Conservation (phyloP, 2,329 filamentous ascomycete genomes). For the Alternaria panax region DNA sequence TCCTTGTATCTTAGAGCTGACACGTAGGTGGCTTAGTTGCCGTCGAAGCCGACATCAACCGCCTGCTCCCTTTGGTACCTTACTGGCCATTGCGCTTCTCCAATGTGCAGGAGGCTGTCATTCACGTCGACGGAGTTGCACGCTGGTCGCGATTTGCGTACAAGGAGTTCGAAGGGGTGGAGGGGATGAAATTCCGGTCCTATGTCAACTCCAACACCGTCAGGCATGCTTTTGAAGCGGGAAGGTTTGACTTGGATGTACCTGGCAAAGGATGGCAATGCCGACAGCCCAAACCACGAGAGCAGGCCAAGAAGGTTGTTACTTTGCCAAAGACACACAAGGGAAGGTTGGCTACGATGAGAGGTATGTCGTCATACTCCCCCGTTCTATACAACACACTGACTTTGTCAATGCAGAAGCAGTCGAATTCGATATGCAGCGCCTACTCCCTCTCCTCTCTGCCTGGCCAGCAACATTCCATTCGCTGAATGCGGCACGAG, state of each 20-base stretch:
- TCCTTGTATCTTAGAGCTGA: not conserved
- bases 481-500: not conserved
- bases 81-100: not conserved
- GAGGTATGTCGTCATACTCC: not conserved
- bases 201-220: slow-evolving; percentile 3
- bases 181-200: not conserved
- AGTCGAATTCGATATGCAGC: not conserved
- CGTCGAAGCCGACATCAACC: not conserved
- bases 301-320: not conserved
- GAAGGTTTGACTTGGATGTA: slow-evolving; percentile 3
- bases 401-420: not conserved
- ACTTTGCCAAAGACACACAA: not conserved
- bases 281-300: not conserved
- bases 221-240: slow-evolving; percentile 6
- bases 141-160: not conserved
- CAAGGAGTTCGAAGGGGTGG: slow-evolving; percentile 6
- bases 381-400: not conserved
- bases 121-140: not conserved
- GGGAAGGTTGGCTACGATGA: not conserved
- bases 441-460: not conserved
- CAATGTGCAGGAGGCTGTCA: not conserved
- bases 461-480: not conserved
- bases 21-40: not conserved
- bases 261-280: not conserved
- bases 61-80: not conserved